Base-by-base conservation (phyloP, 2,329 filamentous ascomycete species). In the Metarhizium anisopliae region DNA sequence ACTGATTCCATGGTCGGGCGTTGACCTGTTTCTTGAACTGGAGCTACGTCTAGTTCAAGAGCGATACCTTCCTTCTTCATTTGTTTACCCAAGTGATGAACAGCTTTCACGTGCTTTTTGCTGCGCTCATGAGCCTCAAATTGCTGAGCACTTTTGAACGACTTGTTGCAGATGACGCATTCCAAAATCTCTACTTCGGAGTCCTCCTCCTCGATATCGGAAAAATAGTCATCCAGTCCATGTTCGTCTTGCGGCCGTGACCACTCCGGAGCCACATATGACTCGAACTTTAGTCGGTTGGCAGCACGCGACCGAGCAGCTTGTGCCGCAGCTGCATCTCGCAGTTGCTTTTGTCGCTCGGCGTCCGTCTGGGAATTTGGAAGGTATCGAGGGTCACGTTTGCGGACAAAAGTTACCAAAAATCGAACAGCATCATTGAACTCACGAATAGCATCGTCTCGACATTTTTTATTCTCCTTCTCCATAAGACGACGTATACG, bases 371-470 rank as follows among this genome's bases (percentile, higher is more conserved):
- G 87, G 0, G 78, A 82, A 62, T 90, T 93, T 30, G 85, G 81
- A 6, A 87, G 79, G 67, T 90, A 95, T 47, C 94, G 84, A 0
- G 91, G 90, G 67, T 99, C 94, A 38, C 94, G 83, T 73, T 96
- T 97, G 61, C 90, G 86, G 16, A 93, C 87, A 70, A 97, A 97
- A 2, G 85, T 80, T 2, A 97, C 87, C 13, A 99, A 78, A 6
- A 90, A 89, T 56, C 90, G 77, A 35, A 99, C 90, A 3, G 91
- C 88, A 58, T 96, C 91, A 70, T 96, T 97, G 74, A 96, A 97
- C 61, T 96, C 89, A 55, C 87, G 83, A 11, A 88, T 82, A 2
- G 85, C 90, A 54, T 93, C 88, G 20, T 96, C 92, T 53, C 94
- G 82, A 29, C 87, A 72, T 60, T 87, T 88, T 63, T 85, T 89